A percentile compares a stretch with the other conserved stretches of the same genome.
Evolutionary conservation across 2,329 filamentous ascomycete genomes (phyloP).

Genomic region (Aulographum hederae): DNA sequence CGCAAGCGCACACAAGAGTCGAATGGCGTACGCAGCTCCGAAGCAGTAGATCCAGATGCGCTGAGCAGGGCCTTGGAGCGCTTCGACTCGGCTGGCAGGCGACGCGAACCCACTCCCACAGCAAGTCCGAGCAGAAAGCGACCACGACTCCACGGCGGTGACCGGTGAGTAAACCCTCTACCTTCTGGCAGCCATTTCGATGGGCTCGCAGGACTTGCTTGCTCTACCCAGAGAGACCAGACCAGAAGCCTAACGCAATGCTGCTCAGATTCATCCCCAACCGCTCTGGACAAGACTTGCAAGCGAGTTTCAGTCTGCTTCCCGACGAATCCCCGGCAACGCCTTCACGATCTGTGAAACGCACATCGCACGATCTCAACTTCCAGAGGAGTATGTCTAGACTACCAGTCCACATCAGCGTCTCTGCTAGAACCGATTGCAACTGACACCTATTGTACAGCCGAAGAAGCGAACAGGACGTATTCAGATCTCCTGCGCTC

Average conservation of each 20-base stretch:
- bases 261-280: slow-evolving; percentile 75
- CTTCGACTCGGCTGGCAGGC: slow-evolving; percentile 39
- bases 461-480: slow-evolving; percentile 86
- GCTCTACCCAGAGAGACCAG: background rate
- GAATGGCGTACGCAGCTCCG: slow-evolving; percentile 19
- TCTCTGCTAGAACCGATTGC: background rate
- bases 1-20: slow-evolving; percentile 25
- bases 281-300: slow-evolving; percentile 77
- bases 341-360: slow-evolving; percentile 68
- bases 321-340: slow-evolving; percentile 88
- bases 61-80: slow-evolving; percentile 43
- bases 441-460: no score
- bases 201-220: no score
- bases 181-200: no score
- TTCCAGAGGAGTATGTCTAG: slow-evolving; percentile 56
- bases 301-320: slow-evolving; percentile 79
- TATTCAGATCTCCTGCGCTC: slow-evolving; percentile 76
- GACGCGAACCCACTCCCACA: slow-evolving; percentile 41
- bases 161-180: slow-evolving; percentile 24
- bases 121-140: slow-evolving; percentile 51
- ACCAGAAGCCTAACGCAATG: slow-evolving; percentile 4
- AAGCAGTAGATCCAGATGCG: slow-evolving; percentile 39
- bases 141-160: slow-evolving; percentile 46
- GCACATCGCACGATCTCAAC: slow-evolving; percentile 75
- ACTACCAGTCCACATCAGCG: background rate